These are phyloP conservation scores for Neurospora sp. DNA, from an alignment of 495 filamentous ascomycete species.

Conservation along the genomic window DNA sequence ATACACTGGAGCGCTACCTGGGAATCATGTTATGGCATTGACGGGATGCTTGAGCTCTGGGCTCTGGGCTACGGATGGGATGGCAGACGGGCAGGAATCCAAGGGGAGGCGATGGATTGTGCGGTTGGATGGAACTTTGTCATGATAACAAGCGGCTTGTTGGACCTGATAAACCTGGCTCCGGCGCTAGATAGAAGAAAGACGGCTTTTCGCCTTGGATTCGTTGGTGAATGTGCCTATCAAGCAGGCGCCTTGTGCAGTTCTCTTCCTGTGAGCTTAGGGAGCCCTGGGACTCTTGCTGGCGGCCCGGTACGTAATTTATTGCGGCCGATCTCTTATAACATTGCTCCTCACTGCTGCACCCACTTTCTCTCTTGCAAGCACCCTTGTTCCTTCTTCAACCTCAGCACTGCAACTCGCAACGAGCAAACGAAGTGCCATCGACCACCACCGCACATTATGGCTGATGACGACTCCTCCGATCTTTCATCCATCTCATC, in stretches of 20 bases:
- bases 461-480: slow-evolving; percentile 45
- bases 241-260: slow-evolving; percentile 10
- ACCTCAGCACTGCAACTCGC: slow-evolving; percentile 7
- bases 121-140: not conserved
- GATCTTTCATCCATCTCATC: slow-evolving; percentile 46
- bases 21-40: not conserved
- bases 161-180: not conserved
- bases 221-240: slow-evolving; percentile 19
- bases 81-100: not conserved
- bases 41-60: not conserved
- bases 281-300: slow-evolving; percentile 16
- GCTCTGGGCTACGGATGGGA: not conserved
- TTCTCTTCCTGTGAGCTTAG: slow-evolving; percentile 4
- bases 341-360: slow-evolving; percentile 15
- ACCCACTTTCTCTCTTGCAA: slow-evolving; percentile 10
- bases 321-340: slow-evolving; percentile 22
- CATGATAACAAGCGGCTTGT: not conserved
- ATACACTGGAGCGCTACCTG: not conserved
- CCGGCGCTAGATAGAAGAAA: not conserved
- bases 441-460: slow-evolving; percentile 17
- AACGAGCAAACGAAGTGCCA: slow-evolving; percentile 5
- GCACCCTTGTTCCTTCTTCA: slow-evolving; percentile 5
- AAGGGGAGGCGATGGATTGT: not conserved
- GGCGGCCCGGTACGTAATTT: slow-evolving; percentile 25
- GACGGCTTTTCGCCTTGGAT: slow-evolving; percentile 6